Base-by-base conservation (phyloP, 345 rosid species). In the Syzygium grande region DNA sequence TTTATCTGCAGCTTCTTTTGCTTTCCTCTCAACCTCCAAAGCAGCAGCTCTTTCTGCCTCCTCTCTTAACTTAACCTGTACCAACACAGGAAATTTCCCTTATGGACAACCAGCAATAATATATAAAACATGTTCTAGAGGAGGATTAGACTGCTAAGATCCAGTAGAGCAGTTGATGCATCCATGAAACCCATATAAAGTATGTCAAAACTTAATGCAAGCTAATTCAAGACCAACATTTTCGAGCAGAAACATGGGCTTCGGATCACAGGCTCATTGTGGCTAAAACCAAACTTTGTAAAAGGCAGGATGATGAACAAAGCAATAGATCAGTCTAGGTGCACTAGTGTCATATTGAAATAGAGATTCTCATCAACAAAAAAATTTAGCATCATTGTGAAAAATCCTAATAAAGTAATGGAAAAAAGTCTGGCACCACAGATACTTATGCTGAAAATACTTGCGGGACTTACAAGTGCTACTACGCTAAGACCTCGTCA, bases 41-140 rank as follows among this genome's bases (percentile, higher is more conserved):
- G 95, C 94, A 89, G 87, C 90, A 86, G 89, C 90, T 91, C 92
- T 95, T 86, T 93, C 96, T 92, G 96, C 98, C 90, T 97, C 99
- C 87, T 91, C 94, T 95, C 92, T 95, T 84, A 88, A 88, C 91
- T 93, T 96, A 88, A 95, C 88, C 86, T 86, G 73, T 73, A 73
- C 23, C 15, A 84, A 80, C 30, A 16, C 53, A 52, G 85, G 46
- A 38, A 53, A 86, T 41, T n/a, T 12, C 43, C 16, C 78, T 34
- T 68, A 46, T 16, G 41, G 56, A 53, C 52, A 84, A 58, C 34
- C 14, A 22, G 80, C 46, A 73, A 73, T 73, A 73, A 10, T 23
- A 73, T 9, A 9, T 73, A 17, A 52, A 84, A 55, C 59, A 51
- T 29, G 61, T 84, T 84, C 46, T 51, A 52, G 15, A 52, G 52